phyloP scores from a whole-genome alignment of 2,329 filamentous ascomycete genomes.

The Dactylellina parvicollis region DNA sequence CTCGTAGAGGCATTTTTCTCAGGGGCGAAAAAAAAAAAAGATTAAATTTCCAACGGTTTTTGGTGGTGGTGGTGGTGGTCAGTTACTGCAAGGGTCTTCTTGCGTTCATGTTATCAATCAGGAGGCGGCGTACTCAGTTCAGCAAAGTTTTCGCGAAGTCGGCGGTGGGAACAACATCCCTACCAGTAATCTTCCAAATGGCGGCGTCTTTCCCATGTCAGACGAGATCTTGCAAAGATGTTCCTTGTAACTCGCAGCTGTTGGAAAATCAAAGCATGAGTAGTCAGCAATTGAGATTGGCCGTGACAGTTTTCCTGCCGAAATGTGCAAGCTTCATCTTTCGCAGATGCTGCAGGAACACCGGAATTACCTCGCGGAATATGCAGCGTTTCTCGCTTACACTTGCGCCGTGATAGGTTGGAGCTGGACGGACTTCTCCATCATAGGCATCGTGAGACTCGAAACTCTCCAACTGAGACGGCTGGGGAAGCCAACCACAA shows the following conservation, averaged over 20 bases:
- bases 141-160: constrained; percentile 27
- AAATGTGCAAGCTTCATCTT: constrained; percentile 8
- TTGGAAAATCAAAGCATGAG: constrained; percentile 16
- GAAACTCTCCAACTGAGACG: constrained; percentile 41
- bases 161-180: constrained; percentile 15
- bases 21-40: constrained; percentile 30
- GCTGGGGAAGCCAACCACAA: too few species aligned
- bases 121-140: too few species aligned
- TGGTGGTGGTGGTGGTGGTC: background rate
- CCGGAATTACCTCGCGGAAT: constrained; percentile 7
- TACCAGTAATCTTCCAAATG: constrained; percentile 32
- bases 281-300: constrained; percentile 17
- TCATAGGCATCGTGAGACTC: constrained; percentile 9
- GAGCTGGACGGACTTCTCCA: background rate
- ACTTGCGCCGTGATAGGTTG: background rate
- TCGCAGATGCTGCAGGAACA: constrained; percentile 36
- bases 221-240: constrained; percentile 4
- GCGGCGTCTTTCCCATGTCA: constrained; percentile 20
- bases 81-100: constrained; percentile 30
- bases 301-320: constrained; percentile 13
- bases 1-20: constrained; percentile 15
- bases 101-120: constrained; percentile 27
- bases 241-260: constrained; percentile 37
- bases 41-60: constrained; percentile 50
- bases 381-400: constrained; percentile 8